Conservation (phyloP, 1,284 basidiomycete genomes). For the Athelia sp. region DNA sequence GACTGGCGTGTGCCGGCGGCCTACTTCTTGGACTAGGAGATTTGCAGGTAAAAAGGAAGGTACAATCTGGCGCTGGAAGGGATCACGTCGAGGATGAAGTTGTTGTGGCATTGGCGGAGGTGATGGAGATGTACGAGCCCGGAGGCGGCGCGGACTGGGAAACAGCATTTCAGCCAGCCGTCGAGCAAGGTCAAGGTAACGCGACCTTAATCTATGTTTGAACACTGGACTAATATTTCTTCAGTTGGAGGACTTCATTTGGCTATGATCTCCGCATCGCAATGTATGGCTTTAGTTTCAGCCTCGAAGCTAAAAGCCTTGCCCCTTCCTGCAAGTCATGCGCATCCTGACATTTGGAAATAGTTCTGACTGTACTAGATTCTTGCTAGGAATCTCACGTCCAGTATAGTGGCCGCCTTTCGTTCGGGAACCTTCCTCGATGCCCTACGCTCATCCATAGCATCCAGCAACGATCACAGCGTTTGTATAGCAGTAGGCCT, state of each 20-base stretch:
- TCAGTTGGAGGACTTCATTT: conserved; percentile 27
- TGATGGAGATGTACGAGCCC: conserved; percentile 53
- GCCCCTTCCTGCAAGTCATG: conserved; percentile 43
- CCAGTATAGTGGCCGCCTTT: conserved; percentile 47
- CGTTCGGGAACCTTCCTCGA: conserved; percentile 45
- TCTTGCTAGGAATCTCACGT: conserved; percentile 39
- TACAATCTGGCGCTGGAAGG: conserved; percentile 23
- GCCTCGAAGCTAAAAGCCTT: conserved; percentile 50
- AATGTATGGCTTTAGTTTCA: conserved; percentile 49
- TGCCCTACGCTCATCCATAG: conserved; percentile 26
- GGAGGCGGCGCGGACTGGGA: conserved; percentile 46
- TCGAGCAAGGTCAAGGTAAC: conserved; percentile 24
- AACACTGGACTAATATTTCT: conserved; percentile 10
- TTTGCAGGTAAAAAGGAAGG: conserved; percentile 26
- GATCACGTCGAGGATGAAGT: conserved; percentile 55
- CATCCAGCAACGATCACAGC: conserved; percentile 18
- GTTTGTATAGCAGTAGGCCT: conserved; percentile 30
- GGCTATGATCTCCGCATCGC: conserved; percentile 47
- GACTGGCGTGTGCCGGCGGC: conserved; percentile 56
- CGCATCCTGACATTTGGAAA: no score
- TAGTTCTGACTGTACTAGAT: no score
- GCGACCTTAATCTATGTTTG: conserved; percentile 7
- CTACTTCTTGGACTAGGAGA: conserved; percentile 62
- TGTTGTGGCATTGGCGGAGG: conserved; percentile 64
- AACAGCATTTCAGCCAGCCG: conserved; percentile 52